Base-by-base conservation (phyloP, 2,329 filamentous ascomycete species). In the Emmonsiellopsis sp. region DNA sequence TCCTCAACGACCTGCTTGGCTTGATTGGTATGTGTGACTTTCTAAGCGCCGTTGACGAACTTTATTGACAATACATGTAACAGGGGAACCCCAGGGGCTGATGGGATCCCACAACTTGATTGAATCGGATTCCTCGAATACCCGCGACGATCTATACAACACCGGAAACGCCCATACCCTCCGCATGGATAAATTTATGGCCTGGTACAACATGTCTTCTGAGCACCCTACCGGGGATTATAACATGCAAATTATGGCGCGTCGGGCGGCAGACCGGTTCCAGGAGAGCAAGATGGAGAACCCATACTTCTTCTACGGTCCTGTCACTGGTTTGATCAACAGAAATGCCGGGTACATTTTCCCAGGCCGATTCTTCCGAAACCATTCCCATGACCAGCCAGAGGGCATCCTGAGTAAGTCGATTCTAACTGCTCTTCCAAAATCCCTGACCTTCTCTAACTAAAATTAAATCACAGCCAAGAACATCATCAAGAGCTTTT, bases 221-320 rank as follows among this genome's bases (percentile, higher is more conserved):
- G 47, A 49, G 16, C 47, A 49, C 47, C 47, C 34, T 15, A 60
- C 65, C 13, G 70, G 72, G 40, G 70, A 69, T 46, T 67, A 72
- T 37, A 67, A 71, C 43, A 70, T 77, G 55, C 68, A 73, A 5
- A 61, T 72, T 30, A 66, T 79, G 31, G 75, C 65, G 2, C 61
- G 71, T 40, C 73, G 75, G 38, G 72, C 74, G 8, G 68, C 70
- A 8, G 61, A 67, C 11, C 73, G 77, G 2, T 78, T 76, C 60
- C 58, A 76, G 11, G 66, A 80, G 59, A 75, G 71, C 41, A 72
- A 79, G 8, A 63, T 66, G 26, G 73, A 70, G 30, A 82, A 82
- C 60, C 77, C 78, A 0, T 68, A 76, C 47, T 80, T 79, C 62
- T 81, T 77, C 65, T 79, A 76, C 50, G 77, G 77, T 0, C 79